Base-by-base conservation (phyloP, 2,329 filamentous ascomycete genomes). In the Botrytis porri region DNA sequence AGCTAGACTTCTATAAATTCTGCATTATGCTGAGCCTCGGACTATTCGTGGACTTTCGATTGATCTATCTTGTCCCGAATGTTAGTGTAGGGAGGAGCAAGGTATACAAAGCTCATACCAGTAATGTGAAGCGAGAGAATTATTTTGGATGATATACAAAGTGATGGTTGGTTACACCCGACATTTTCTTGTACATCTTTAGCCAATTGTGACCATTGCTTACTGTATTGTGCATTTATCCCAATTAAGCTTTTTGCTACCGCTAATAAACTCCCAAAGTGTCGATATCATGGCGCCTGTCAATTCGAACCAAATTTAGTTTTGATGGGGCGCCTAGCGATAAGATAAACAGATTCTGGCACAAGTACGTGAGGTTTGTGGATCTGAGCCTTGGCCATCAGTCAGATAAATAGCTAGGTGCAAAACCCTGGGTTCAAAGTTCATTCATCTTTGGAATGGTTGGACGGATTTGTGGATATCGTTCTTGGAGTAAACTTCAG, bases 221-320 rank as follows among this genome's bases (percentile, higher is more conserved):
- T 64, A 70, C 29, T 70, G 41, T 51, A 29, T 63, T 20, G 39
- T 48, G 37, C 25, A 51, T 12, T 51, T 1, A 48, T 9, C 29
- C 29, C 20, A 32, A 71, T 71, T 66, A 71, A 71, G 70, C 48
- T 60, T 71, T 60, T 71, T 60, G 12, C 14, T 35, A 48, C 51
- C 45, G n/a, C 37, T 29, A 25, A 65, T 6, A 65, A 65, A 22
- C n/a, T 37, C n/a, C 37, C 41, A 16, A 57, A 51, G 4, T 57
- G n/a, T 20, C 9, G 25, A 39, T 54, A 39, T 54, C 32, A 57
- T 57, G 10, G 16, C 25, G n/a, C 14, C n/a, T 41, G 32, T 67
- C 35, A 67, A n/a, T 32, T 22, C 9, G n/a, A 29, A 29, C 25
- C 29, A 67, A 12, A 39, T 16, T 54, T 22, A 6, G 14, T 3